Base-by-base conservation (phyloP, 495 filamentous ascomycete genomes). In the Penicillium fimorum region DNA sequence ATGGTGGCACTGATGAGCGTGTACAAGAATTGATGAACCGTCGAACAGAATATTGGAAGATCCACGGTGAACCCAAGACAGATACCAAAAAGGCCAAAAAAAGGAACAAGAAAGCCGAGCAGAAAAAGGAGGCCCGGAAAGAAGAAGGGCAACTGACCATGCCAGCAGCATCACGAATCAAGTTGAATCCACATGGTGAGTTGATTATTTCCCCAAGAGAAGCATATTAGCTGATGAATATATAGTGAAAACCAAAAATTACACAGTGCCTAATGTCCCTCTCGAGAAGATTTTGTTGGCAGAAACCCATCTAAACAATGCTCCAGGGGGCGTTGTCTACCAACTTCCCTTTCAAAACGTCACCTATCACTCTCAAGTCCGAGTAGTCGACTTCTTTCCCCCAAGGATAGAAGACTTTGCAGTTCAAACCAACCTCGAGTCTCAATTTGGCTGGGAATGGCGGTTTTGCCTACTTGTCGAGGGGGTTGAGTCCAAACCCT, bases 351-450 rank as follows among this genome's bases (percentile, higher is more conserved):
- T 96, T 62, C 79, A 86, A 41, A 91, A 91, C 65, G 67, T 81
- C 49, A 89, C 87, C 50, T 95, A 91, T 63, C 80, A 77, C 15
- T 75, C 82, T 15, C 69, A 71, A 32, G 87, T 87, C 42, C 87
- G 89, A 25, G 86, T 96, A 1, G 78, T 96, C 15, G 90, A 96
- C 67, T 97, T 91, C 72, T 84, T 78, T 32, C 94, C 94, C 1
- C 71, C 72, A 15, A 76, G 77, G 2, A 70, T 98, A 10, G 83
- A 86, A 57, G 84, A 96, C 54, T 97, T 97, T 60, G 75, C 89
- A 12, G 76, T 82, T 5, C 73, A 62, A 35, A 62, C 10, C 65
- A 64, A 17, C 70, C 20, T 7, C 0, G 42, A 38, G 27, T 5
- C 52, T 17, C 13, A n/a, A 8, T 8, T 6, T 47, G 42, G 52